Evolutionary conservation across 768 basidiomycete genomes (phyloP), one percentile per base, ranked within the genome.

Genomic region (Tubosaeta sp.): DNA sequence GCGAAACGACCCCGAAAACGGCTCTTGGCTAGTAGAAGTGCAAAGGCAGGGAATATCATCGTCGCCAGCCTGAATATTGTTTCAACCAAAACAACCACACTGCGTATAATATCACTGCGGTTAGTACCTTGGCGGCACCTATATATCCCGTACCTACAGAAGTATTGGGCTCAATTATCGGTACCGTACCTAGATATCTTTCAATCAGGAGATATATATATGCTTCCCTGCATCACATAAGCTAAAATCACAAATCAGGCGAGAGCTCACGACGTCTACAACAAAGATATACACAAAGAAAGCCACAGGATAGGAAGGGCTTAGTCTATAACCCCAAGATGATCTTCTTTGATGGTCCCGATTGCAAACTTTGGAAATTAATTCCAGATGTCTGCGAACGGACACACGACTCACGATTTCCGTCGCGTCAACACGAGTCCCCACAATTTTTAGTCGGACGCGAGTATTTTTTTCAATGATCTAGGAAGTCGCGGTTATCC

Each of bases 331-430:
- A 95, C 91, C 43, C 95, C 95, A 27, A 98, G 75, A 69, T 94
- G 95, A 67, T 97, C 95, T 70, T 97, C 95, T 74, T 98, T 99
- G 71, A 98, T 97, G 4, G 90, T 93, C 9, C 94, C 95, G 59
- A 97, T 98, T 2, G 94, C 94, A 62, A 97, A 97, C 94, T 97
- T 54, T 1, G 26, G 1, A n/a, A 46, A 27, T 42, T 50, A 34
- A 53, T 39, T 29, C 17, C 16, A 19, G 12, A 38, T 48, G 42
- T 54, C 12, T 56, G 49, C 31, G 41, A 11, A 41, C 26, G 26
- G 16, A 46, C 22, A 35, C 16, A 45, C 9, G 74, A 58, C 91
- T 59, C 66, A 95, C 94, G 60, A 99, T 97, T 71, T 98, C 95
- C 22, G 94, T 97, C 32, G 95, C 94, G 65, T 99, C 97, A 4